A percentile compares a stretch with the other conserved stretches of the same genome.
Conservation (phyloP, 331 rosid genomes). For the Acacia pycnantha region DNA sequence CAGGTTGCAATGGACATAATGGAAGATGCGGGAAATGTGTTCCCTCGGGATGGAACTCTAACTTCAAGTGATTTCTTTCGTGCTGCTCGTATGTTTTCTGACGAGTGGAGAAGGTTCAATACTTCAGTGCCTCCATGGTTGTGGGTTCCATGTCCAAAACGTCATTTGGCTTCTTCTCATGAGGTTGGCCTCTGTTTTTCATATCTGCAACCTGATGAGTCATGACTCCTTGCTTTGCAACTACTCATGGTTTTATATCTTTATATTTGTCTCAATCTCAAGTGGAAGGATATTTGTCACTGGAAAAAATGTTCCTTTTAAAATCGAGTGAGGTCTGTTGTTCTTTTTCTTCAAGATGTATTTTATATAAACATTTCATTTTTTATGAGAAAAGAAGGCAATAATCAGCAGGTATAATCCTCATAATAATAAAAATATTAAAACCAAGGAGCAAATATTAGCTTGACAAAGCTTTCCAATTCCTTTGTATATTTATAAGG, state of each 20-base stretch:
- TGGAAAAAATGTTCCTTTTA: constrained; percentile 52
- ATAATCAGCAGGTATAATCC: neutral
- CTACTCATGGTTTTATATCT: constrained; percentile 4
- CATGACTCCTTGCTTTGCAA: neutral
- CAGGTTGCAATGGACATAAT: constrained; percentile 30
- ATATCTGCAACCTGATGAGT: neutral
- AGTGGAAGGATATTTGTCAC: constrained; percentile 68
- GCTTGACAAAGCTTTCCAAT: neutral
- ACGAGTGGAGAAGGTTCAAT: constrained; percentile 51
- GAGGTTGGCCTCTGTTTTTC: constrained; percentile 23
- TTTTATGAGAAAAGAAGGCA: neutral
- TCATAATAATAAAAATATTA: neutral
- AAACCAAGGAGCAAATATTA: neutral
- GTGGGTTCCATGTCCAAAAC: constrained; percentile 46
- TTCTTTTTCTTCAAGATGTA: neutral
- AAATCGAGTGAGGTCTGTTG: constrained; percentile 40
- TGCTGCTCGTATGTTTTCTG: constrained; percentile 51
- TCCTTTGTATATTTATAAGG: neutral
- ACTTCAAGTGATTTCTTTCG: constrained; percentile 44
- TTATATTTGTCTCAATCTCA: neutral
- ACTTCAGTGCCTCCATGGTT: constrained; percentile 55
- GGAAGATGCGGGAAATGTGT: constrained; percentile 18
- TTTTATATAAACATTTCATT: neutral
- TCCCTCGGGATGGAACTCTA: constrained; percentile 56
- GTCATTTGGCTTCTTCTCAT: constrained; percentile 29